Evolutionary conservation across 192 early-diverging fungal genomes (phyloP).

Genomic region (Ambispora gerdemannii): DNA sequence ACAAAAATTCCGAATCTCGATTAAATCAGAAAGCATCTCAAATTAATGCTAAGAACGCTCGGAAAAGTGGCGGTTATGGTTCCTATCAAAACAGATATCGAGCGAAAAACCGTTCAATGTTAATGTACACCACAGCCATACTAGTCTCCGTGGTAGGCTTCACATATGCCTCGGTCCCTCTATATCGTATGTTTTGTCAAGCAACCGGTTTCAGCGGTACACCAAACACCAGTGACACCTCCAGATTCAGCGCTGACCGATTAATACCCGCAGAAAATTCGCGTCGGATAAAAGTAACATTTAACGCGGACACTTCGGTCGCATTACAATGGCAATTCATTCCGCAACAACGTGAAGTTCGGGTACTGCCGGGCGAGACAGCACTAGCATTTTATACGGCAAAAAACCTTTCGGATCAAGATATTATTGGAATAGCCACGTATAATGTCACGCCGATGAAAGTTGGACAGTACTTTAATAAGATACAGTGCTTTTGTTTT

Average conservation of each 20-base stretch:
- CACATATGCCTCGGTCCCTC: constrained; percentile 90
- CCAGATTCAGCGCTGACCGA: constrained; percentile 60
- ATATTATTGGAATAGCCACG: constrained; percentile 93
- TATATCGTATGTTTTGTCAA: constrained; percentile 93
- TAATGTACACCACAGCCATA: constrained; percentile 75
- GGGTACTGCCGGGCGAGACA: constrained; percentile 93
- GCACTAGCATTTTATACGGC: constrained; percentile 96
- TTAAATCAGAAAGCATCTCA: too few relatives aligned
- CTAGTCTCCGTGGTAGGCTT: constrained; percentile 82
- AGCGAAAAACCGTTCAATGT: constrained; percentile 26
- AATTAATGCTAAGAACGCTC: too few relatives aligned
- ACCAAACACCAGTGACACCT: constrained; percentile 68
- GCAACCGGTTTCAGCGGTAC: constrained; percentile 92
- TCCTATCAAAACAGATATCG: too few relatives aligned
- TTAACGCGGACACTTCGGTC: constrained; percentile 73
- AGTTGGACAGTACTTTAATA: constrained; percentile 97
- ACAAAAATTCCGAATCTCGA: too few relatives aligned
- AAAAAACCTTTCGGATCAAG: constrained; percentile 77
- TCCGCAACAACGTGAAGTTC: constrained; percentile 82
- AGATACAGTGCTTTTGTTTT: constrained; percentile 99
- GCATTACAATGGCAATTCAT: constrained; percentile 85
- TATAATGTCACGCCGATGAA: constrained; percentile 93
- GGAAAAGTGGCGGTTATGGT: too few relatives aligned
- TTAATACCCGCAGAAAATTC: constrained; percentile 62
- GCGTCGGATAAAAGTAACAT: constrained; percentile 64